Evolutionary conservation across 2,329 filamentous ascomycete genomes (phyloP), one percentile per base, ranked within the genome.

Genomic region (Ceratocystis destructans): DNA sequence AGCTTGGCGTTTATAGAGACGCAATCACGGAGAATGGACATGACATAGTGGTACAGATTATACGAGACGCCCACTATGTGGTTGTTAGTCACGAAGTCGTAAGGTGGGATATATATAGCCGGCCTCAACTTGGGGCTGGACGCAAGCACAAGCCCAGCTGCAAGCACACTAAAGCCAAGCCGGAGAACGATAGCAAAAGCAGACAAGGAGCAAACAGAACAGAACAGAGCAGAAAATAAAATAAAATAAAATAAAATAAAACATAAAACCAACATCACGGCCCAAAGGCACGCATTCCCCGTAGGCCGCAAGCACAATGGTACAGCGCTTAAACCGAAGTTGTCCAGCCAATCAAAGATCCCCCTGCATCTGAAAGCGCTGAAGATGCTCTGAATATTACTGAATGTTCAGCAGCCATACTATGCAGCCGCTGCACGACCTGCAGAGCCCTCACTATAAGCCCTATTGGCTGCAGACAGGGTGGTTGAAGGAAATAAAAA

Each of bases 191-290:
- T 20, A 48, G 4, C n/a, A 48, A 20, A 3, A 50, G 7, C 46
- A 50, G 45, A 3, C 33, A 37, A 50, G 48, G 12, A 50, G n/a
- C 10, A 15, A 20, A 57, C 8, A 57, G 31, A 31, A 53, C 22
- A 2, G 22, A 53, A 7, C 1, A 53, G 48, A 12, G 2, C n/a
- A 53, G 10, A 50, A n/a, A n/a, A 53, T 22, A 53, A 22, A 28
- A 12, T 2, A 53, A 28, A 55, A 5, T 1, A 15, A 17, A 33
- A 28, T 6, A n/a, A 33, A 5, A 28, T 10, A 10, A 31, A 15
- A 7, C 4, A 17, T 2, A 31, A 57, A 57, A 78, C 73, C 33
- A 76, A 69, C 12, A 76, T 73, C 0, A 69, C 64, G 57, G 76
- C 53, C 25, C 37, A 41, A 41, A 4, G 37, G 12, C 10, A 41